Evolutionary conservation across 192 early-diverging fungal genomes (phyloP), one percentile per base, ranked within the genome.

Genomic region (Haplosporangium gracile): DNA sequence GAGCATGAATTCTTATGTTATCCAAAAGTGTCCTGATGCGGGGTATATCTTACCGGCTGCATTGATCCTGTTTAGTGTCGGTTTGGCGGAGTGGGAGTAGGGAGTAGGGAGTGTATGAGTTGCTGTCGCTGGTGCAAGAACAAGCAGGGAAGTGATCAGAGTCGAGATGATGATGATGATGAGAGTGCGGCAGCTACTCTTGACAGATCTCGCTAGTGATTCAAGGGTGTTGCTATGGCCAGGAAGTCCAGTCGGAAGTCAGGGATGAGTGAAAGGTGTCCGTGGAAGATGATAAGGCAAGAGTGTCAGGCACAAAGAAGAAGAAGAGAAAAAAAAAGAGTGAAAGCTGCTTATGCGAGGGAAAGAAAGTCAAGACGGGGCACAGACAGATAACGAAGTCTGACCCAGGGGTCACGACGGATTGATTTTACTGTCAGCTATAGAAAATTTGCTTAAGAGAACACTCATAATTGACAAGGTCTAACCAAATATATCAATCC

Each of bases 121-220:
- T 42, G 39, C 20, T 40, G n/a, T 11, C 60, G 60, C 32, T 65
- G 29, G 60, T 29, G n/a, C 60, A 65, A 65, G 60, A 65, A 65
- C 29, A 32, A 65, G 26, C 60, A 32, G 18, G 36, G 68, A 29
- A 34, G 39, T 20, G 39, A 70, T 70, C 38, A 42, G 69, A 5
- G 16, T 24, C 39, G 38, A 40, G 69, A 70, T 70, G 69, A 70
- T 49, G 47, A 70, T 49, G 47, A 49, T 65, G 60, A 65, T 65
- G 60, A 65, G 60, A 29, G 60, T 32, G 10, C 29, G 29, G 26
- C 60, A 34, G 60, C 29, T 29, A 65, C 60, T 65, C 60, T 24
- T 32, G 29, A 65, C 60, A 65, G 11, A 65, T 65, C 60, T 29
- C 60, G 60, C 26, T 26, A 29, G 10, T 34, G 60, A 65, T 32